These are phyloP conservation scores for Sextonia rubra DNA, from an alignment of 164 flowering plant species.

Conservation along the genomic window DNA sequence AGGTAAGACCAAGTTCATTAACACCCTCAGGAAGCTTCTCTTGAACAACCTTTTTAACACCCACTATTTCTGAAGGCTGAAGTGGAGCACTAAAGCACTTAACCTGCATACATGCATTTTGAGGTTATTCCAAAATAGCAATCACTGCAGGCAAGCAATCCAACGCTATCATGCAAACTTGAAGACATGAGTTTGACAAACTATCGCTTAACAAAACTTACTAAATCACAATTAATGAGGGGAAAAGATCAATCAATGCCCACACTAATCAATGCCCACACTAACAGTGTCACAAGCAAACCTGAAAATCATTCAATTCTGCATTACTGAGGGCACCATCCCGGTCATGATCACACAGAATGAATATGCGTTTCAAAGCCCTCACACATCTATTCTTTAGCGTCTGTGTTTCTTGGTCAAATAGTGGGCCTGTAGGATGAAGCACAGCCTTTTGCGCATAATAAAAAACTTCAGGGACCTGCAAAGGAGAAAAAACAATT, in stretches of 20 bases:
- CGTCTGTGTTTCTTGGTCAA: conserved; percentile 65
- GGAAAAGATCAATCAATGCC: neutral
- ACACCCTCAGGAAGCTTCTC: conserved; percentile 92
- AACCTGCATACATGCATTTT: conserved; percentile 47
- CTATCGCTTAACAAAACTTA: neutral
- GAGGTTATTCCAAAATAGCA: neutral
- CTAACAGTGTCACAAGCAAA: conserved; percentile 8
- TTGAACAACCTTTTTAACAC: conserved; percentile 91
- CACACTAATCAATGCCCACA: neutral
- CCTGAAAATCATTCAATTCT: conserved; percentile 91
- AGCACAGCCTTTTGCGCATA: conserved; percentile 95
- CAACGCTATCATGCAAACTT: neutral
- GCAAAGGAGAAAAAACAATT: conserved; percentile 12
- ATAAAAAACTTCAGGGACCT: conserved; percentile 96
- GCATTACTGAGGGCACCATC: conserved; percentile 74
- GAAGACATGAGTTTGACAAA: neutral
- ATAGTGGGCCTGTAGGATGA: conserved; percentile 68
- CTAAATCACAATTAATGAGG: neutral
- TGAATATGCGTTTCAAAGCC: conserved; percentile 69
- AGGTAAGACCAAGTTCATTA: conserved; percentile 78
- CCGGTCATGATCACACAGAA: conserved; percentile 65
- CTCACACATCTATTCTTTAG: conserved; percentile 58
- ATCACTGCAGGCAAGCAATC: neutral
- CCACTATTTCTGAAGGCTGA: conserved; percentile 85
- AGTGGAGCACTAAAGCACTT: conserved; percentile 95